Percentiles rank a stretch among this genome's conserved stretches.
phyloP scores from a whole-genome alignment of 2,329 filamentous ascomycete genomes.

The Harringtonia aguacate region DNA sequence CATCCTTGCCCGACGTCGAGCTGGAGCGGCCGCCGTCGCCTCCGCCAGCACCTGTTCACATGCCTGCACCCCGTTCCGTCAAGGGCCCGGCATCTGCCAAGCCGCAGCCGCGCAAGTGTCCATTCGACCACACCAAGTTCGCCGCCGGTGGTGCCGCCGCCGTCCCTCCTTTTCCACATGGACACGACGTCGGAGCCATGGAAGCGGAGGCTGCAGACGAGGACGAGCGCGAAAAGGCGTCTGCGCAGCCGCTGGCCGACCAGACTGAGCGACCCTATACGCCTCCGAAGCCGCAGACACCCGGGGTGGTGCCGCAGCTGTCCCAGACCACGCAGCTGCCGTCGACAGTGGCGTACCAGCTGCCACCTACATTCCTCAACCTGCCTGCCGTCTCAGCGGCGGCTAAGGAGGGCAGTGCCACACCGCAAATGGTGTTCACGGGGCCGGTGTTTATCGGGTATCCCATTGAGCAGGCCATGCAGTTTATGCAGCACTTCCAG shows the following conservation, averaged over 20 bases:
- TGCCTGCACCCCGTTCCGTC: conserved; percentile 25
- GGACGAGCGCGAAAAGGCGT: conserved; percentile 6
- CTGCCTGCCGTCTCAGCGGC: conserved; percentile 2
- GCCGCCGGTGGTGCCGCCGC: conserved; percentile 2
- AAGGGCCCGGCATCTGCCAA: neutral
- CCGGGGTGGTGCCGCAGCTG: neutral
- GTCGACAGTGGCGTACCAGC: neutral
- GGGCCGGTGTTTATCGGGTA: conserved; percentile 94
- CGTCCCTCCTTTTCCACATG: neutral
- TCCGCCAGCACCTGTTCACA: conserved; percentile 45
- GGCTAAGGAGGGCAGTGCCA: neutral
- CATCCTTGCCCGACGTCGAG: conserved; percentile 20
- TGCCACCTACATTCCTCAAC: conserved; percentile 40
- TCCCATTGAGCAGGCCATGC: conserved; percentile 68
- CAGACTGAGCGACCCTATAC: conserved; percentile 11
- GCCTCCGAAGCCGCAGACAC: conserved; percentile 10
- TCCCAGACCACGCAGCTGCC: conserved; percentile 4
- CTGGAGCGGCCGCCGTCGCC: conserved; percentile 39
- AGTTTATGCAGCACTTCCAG: conserved; percentile 56
- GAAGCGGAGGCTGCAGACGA: conserved; percentile 8
- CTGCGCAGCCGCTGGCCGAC: neutral
- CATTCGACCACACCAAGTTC: conserved; percentile 33
- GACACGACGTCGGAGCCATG: neutral
- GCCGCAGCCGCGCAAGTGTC: conserved; percentile 34
- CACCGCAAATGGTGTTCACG: conserved; percentile 71